Conservation (phyloP, 208 protist genomes). For the Crithidia acanthocephali region DNA sequence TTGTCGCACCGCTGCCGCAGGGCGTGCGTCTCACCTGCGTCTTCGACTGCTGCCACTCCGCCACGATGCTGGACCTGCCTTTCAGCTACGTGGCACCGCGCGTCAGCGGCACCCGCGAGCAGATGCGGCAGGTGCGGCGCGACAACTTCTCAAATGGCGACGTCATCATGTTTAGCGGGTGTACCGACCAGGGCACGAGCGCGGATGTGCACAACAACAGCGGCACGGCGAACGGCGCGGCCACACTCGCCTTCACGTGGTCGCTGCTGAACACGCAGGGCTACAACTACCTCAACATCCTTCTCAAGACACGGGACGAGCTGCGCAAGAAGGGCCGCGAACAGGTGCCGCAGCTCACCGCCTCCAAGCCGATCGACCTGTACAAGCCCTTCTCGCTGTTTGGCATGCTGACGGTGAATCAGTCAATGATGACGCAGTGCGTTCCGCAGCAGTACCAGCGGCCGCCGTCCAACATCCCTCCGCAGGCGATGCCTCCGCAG, state of each 20-base stretch:
- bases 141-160: constrained; percentile 84
- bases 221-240: constrained; percentile 71
- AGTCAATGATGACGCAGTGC: constrained; percentile 55
- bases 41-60: constrained; percentile 95
- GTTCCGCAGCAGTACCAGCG: constrained; percentile 69
- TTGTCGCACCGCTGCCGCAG: constrained; percentile 72
- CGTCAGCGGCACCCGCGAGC: constrained; percentile 17
- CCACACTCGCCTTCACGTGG: constrained; percentile 84
- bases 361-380: constrained; percentile 90
- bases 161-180: constrained; percentile 92
- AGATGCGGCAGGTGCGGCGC: constrained; percentile 69
- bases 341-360: constrained; percentile 91
- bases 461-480: constrained; percentile 26
- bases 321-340: constrained; percentile 70
- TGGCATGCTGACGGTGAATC: constrained; percentile 70
- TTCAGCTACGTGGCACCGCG: constrained; percentile 76
- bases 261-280: constrained; percentile 66
- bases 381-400: constrained; percentile 91
- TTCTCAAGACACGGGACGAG: constrained; percentile 80
- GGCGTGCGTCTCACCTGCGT: constrained; percentile 90
- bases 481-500: constrained; percentile 30
- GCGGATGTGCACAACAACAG: constrained; percentile 59
- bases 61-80: constrained; percentile 89
- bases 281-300: constrained; percentile 81
- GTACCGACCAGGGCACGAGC: constrained; percentile 86